Conservation (phyloP, 108 stramenopile species). For the Hondaea fermentalgiana region DNA sequence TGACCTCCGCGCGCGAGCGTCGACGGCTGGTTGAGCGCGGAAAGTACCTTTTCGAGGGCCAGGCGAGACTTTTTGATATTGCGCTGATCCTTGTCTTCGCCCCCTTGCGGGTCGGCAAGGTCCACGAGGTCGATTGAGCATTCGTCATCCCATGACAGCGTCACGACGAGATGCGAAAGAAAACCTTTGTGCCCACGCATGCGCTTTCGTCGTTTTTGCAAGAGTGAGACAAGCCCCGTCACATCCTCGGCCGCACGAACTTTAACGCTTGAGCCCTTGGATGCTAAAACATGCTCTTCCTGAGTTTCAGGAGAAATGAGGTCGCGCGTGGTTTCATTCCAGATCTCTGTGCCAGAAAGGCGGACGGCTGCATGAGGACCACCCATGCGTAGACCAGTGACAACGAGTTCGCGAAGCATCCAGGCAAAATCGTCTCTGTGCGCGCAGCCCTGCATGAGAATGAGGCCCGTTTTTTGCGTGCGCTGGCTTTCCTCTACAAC, state of each 20-base stretch:
- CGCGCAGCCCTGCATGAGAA: not conserved
- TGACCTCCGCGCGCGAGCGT: not conserved
- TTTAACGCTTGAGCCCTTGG: not conserved
- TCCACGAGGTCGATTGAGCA: not conserved
- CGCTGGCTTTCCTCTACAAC: not conserved
- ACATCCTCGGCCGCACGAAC: not conserved
- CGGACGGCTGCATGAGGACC: not conserved
- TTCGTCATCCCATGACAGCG: not conserved
- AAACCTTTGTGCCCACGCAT: not conserved
- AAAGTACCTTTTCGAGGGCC: not conserved
- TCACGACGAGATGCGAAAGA: not conserved
- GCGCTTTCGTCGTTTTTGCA: not conserved
- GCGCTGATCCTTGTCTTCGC: not conserved
- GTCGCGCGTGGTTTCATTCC: not conserved
- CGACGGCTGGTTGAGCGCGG: not conserved
- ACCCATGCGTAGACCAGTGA: not conserved
- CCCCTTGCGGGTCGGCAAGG: not conserved
- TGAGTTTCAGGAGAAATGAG: not conserved
- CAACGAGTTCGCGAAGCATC: not conserved
- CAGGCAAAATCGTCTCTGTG: not conserved
- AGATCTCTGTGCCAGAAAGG: not conserved
- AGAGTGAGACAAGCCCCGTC: not conserved
- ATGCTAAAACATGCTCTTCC: not conserved
- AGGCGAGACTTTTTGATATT: not conserved
- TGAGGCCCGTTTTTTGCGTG: not conserved